Evolutionary conservation across 1,284 basidiomycete species (phyloP), one percentile per base, ranked within the genome.

Genomic region (Anthracocystis panici-leucophaei): DNA sequence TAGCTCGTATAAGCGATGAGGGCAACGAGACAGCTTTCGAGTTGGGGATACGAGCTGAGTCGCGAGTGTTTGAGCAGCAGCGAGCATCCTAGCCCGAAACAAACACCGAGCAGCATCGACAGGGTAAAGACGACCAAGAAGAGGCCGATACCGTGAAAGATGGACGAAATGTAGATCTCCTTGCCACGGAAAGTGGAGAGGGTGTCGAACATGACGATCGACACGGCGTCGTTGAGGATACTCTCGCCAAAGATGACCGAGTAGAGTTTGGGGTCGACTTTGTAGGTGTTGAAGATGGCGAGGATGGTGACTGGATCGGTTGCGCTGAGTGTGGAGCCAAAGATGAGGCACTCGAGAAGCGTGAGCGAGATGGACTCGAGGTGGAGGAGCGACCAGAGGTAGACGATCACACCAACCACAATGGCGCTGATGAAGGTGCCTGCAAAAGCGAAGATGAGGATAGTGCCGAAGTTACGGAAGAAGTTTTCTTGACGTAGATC

Each of bases 121-220:
- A 92, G 90, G 82, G 91, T 91, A 88, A 99, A 99, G 0, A 94
- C 94, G 78, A 98, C 89, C 80, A 98, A 87, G 90, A 99, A 99
- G 77, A 99, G 94, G 27, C 95, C 95, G 35, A 93, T 91, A 40
- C 95, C 96, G 83, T 95, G 92, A 88, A 99, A 96, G 75, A 99
- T 88, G 3, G 94, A 96, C 8, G 90, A 90, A 27, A 97, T 82
- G 85, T 91, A 92, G 64, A 99, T 92, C 80, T 96, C 92, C 60
- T 91, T 90, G 25, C 93, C 93, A 77, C 96, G 93, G 86, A 99
- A 97, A 79, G 92, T 92, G 4, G 92, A 92, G 52, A 98, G 87
- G 0, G 95, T 97, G 86, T 99, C 96, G 87, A 98, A 99, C 93
- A 99, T 97, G 87, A 99, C 96, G 88, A 99, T 99, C 88, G 94